phyloP scores from a whole-genome alignment of 1,284 basidiomycete species.

The Cutaneotrichosporon cavernicola region DNA sequence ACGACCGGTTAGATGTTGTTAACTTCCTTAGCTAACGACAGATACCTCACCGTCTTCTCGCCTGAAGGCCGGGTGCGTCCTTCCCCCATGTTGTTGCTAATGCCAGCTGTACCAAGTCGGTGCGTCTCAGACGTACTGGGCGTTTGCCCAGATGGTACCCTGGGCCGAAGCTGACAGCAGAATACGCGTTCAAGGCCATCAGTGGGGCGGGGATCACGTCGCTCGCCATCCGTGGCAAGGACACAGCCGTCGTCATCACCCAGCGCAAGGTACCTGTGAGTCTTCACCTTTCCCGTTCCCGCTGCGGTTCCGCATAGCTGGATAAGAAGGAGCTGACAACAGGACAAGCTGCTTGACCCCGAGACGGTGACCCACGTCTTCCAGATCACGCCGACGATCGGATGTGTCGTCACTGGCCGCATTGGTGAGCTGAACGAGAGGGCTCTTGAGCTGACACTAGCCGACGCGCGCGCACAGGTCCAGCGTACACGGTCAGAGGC shows the following conservation, averaged over 20 bases:
- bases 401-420: constrained; percentile 95
- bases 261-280: constrained; percentile 96
- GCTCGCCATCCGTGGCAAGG: constrained; percentile 87
- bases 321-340: constrained; percentile 14
- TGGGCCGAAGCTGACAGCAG: constrained; percentile 54
- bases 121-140: constrained; percentile 52
- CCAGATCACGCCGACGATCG: constrained; percentile 93
- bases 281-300: constrained; percentile 13
- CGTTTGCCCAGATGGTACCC: neutral
- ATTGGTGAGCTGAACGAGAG: constrained; percentile 63
- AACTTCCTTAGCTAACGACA: constrained; percentile 27
- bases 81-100: neutral
- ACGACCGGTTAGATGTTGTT: constrained; percentile 45
- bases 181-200: constrained; percentile 99
- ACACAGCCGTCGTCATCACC: constrained; percentile 91
- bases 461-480: constrained; percentile 91
- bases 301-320: neutral
- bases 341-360: constrained; percentile 98
- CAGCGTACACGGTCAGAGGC: constrained; percentile 85
- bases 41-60: constrained; percentile 57
- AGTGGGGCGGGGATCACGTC: constrained; percentile 93
- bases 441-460: constrained; percentile 54
- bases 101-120: constrained; percentile 82
- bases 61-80: constrained; percentile 54
- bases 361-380: constrained; percentile 94